These are phyloP conservation scores for Avena sativa DNA, from an alignment of 176 grass and related monocot genomes.

Conservation along the genomic window DNA sequence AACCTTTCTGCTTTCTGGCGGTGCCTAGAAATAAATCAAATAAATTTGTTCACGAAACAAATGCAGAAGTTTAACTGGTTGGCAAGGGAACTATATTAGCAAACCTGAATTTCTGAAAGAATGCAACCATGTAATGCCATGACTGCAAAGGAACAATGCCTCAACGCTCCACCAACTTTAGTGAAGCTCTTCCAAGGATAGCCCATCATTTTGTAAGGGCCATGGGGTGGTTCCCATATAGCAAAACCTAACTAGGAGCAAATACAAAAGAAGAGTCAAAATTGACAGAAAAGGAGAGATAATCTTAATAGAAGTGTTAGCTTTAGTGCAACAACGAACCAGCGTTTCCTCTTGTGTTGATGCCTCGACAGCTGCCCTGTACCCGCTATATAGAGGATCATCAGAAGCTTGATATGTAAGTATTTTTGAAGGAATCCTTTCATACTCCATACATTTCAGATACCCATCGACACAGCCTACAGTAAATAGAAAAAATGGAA, in stretches of 20 bases:
- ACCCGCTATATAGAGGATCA: constrained; percentile 93
- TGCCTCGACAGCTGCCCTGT: constrained; percentile 84
- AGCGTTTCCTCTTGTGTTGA: constrained; percentile 81
- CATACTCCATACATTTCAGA: constrained; percentile 90
- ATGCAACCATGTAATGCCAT: constrained; percentile 99
- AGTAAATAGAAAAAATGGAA: constrained; percentile 15
- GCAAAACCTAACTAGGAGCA: constrained; percentile 84
- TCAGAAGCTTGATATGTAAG: constrained; percentile 91
- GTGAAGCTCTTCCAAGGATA: constrained; percentile 93
- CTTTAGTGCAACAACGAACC: constrained; percentile 54
- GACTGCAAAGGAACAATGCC: constrained; percentile 90
- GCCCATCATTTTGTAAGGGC: constrained; percentile 73
- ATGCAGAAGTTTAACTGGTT: constrained; percentile 21
- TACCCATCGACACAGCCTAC: constrained; percentile 93
- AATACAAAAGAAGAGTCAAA: constrained; percentile 35
- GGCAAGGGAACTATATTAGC: background rate
- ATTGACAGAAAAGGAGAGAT: constrained; percentile 22
- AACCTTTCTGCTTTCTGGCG: constrained; percentile 77
- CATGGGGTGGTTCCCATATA: constrained; percentile 96
- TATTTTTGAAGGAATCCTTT: constrained; percentile 94
- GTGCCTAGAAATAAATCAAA: constrained; percentile 63
- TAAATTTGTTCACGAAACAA: constrained; percentile 22
- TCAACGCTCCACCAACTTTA: constrained; percentile 87
- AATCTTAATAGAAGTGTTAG: constrained; percentile 27
- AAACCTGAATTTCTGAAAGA: constrained; percentile 98